A percentile compares a stretch with the other conserved stretches of the same genome.
These are phyloP conservation scores for Cercophora samala DNA, from an alignment of 495 filamentous ascomycete species.

Conservation along the genomic window DNA sequence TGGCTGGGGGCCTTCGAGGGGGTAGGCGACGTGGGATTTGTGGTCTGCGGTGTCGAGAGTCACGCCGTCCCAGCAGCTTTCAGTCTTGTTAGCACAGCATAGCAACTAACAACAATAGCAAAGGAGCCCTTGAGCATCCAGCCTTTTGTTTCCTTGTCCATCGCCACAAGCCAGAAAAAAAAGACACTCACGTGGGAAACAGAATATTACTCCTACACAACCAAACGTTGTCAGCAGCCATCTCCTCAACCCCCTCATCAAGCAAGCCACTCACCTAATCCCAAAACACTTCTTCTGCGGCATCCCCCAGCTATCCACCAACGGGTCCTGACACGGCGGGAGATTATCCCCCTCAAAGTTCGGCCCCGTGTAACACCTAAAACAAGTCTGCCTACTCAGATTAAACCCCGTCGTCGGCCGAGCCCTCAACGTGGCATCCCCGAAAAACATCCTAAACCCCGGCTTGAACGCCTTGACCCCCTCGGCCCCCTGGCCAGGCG, in stretches of 20 bases:
- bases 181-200: constrained; percentile 12
- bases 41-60: constrained; percentile 35
- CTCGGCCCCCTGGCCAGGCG: neutral
- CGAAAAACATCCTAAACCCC: constrained; percentile 2
- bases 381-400: neutral
- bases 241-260: neutral
- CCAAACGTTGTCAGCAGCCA: neutral
- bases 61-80: constrained; percentile 37
- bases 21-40: constrained; percentile 35
- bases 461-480: neutral
- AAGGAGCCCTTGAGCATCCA: too few relatives aligned
- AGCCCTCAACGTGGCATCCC: neutral
- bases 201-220: constrained; percentile 13
- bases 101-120: too few relatives aligned
- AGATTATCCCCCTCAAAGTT: neutral
- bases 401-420: neutral
- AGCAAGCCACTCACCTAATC: constrained; percentile 6
- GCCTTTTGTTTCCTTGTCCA: too few relatives aligned
- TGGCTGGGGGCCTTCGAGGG: constrained; percentile 29
- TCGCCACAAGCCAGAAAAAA: neutral
- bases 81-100: neutral
- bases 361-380: neutral
- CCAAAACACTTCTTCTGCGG: neutral
- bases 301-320: neutral
- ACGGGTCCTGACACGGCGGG: neutral